phyloP scores from a whole-genome alignment of 306 rosid species.

The Senna tora region DNA sequence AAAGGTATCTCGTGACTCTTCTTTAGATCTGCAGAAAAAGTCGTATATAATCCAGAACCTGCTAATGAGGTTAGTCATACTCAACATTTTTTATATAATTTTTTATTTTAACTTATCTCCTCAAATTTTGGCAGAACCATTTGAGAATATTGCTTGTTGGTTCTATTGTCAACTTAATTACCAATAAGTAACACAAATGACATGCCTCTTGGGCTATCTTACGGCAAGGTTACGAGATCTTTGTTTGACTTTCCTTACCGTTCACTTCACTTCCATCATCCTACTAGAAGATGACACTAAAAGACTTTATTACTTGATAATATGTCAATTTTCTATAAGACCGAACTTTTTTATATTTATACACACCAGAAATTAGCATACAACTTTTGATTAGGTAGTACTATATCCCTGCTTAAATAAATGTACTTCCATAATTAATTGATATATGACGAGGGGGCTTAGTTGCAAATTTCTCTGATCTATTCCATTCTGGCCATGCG shows the following conservation, averaged over 20 bases:
- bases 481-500: slow-evolving; percentile 29
- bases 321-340: slow-evolving; percentile 3
- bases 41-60: slow-evolving; percentile 78
- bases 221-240: slow-evolving; percentile 16
- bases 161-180: slow-evolving; percentile 30
- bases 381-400: not conserved
- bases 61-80: slow-evolving; percentile 69
- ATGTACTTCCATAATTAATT: not conserved
- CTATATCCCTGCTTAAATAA: slow-evolving; percentile 12
- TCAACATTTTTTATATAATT: slow-evolving; percentile 2
- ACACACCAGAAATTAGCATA: slow-evolving; percentile 25
- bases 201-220: not conserved
- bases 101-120: slow-evolving; percentile 12
- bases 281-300: not conserved
- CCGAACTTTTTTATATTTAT: slow-evolving; percentile 29
- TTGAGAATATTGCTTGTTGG: slow-evolving; percentile 30
- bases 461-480: slow-evolving; percentile 18
- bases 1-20: slow-evolving; percentile 75
- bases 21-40: slow-evolving; percentile 68
- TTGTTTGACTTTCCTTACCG: slow-evolving; percentile 17
- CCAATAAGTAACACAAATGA: not conserved
- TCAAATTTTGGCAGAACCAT: slow-evolving; percentile 29
- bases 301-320: not conserved
- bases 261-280: not conserved
- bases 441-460: slow-evolving; percentile 21